Conservation (phyloP, 2,329 filamentous ascomycete genomes). For the Sporothrix curviconia region DNA sequence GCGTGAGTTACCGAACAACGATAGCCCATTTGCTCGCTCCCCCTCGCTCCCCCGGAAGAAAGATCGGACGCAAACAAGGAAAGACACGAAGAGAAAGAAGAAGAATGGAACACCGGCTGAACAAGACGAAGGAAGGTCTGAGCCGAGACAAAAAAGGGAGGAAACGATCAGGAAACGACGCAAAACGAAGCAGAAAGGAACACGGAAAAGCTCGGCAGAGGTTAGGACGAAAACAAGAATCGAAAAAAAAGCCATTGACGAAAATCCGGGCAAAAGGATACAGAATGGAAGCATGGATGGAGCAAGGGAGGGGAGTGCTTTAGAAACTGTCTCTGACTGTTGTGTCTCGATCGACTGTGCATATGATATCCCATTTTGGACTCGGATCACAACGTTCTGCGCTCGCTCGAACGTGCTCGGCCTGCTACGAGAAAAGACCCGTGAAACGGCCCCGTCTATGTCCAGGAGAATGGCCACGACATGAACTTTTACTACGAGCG, state of each 20-base stretch:
- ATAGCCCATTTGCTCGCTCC: neutral
- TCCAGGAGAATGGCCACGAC: too few species aligned
- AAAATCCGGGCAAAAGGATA: conserved; percentile 9
- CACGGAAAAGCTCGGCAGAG: neutral
- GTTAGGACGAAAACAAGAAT: neutral
- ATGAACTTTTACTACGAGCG: too few species aligned
- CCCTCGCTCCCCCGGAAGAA: neutral
- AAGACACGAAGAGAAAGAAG: neutral
- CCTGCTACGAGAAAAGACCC: too few species aligned
- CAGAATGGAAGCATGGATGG: too few species aligned
- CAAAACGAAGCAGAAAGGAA: neutral
- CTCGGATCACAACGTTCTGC: too few species aligned
- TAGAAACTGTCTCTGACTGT: neutral
- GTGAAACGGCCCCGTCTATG: too few species aligned
- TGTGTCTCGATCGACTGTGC: too few species aligned
- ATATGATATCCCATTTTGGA: too few species aligned
- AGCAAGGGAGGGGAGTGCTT: too few species aligned
- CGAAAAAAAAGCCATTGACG: conserved; percentile 4
- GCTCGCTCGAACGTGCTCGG: too few species aligned
- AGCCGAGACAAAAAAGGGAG: neutral
- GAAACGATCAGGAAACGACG: neutral
- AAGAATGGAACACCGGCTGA: neutral
- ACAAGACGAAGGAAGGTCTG: neutral
- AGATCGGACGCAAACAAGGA: neutral
- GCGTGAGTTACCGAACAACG: neutral